A percentile compares a stretch with the other conserved stretches of the same genome.
These are phyloP conservation scores for Rhodotorula taiwanensis DNA, from an alignment of 768 basidiomycete genomes.

Conservation along the genomic window DNA sequence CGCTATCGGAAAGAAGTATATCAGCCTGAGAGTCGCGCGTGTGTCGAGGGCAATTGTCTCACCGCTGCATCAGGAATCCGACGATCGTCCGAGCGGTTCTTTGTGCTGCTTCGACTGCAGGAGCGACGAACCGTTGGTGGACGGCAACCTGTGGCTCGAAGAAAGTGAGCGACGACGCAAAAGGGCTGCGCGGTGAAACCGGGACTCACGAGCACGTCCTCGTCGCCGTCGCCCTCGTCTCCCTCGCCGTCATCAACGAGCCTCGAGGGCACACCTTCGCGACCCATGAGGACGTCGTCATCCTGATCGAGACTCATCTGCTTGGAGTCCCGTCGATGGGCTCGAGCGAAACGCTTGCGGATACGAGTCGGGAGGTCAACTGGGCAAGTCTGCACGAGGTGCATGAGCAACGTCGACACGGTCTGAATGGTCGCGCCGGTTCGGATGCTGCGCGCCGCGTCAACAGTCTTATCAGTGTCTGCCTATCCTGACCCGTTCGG, in stretches of 20 bases:
- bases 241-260: neutral
- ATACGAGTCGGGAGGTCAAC: conserved; percentile 60
- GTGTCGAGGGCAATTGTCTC: neutral
- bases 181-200: too few species aligned
- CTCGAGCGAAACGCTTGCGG: conserved; percentile 28
- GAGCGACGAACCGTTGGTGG: conserved; percentile 38
- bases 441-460: conserved; percentile 61
- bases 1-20: conserved; percentile 1
- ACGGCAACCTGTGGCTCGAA: neutral
- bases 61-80: conserved; percentile 66
- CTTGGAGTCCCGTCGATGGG: too few species aligned
- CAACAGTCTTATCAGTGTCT: too few species aligned
- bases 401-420: conserved; percentile 82
- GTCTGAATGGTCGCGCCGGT: conserved; percentile 89
- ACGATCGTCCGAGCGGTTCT: conserved; percentile 80
- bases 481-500: too few species aligned
- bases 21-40: neutral
- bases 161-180: neutral
- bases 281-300: conserved; percentile 9
- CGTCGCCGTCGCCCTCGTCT: conserved; percentile 22
- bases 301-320: neutral
- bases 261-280: neutral
- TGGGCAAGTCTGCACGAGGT: conserved; percentile 92
- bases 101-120: conserved; percentile 70
- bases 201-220: conserved; percentile 2